These are phyloP conservation scores for Piper betle DNA, from an alignment of 164 flowering plant species.

Conservation along the genomic window DNA sequence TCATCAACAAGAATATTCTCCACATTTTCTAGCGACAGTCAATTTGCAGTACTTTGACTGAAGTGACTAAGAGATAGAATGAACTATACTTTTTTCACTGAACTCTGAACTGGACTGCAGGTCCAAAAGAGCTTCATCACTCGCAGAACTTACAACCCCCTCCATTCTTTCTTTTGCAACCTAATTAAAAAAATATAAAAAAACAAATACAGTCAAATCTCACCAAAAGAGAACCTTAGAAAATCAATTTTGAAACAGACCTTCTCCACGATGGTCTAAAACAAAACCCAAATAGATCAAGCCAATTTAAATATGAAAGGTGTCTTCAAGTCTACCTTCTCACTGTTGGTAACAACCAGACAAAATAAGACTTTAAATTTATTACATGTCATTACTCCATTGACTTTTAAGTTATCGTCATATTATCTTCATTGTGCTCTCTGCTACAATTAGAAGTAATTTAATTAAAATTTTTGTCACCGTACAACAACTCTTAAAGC, in stretches of 20 bases:
- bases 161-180: conserved; percentile 50
- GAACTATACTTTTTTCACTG: conserved; percentile 34
- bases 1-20: no score
- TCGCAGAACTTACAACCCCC: conserved; percentile 54
- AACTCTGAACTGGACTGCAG: conserved; percentile 36
- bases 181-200: conserved; percentile 21
- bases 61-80: background rate
- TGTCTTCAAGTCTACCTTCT: background rate
- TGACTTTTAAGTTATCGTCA: no score
- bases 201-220: background rate
- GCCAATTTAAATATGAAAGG: background rate
- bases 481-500: no score
- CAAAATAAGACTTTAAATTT: no score
- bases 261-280: background rate
- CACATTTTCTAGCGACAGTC: background rate
- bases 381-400: no score
- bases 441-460: background rate
- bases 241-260: background rate
- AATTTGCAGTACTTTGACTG: background rate
- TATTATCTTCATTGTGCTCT: background rate
- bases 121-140: conserved; percentile 42
- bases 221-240: background rate
- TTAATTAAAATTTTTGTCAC: no score
- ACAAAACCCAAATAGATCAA: background rate
- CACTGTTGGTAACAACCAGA: background rate